These are phyloP conservation scores for Amanita polypyramis DNA, from an alignment of 768 basidiomycete species.

Conservation along the genomic window DNA sequence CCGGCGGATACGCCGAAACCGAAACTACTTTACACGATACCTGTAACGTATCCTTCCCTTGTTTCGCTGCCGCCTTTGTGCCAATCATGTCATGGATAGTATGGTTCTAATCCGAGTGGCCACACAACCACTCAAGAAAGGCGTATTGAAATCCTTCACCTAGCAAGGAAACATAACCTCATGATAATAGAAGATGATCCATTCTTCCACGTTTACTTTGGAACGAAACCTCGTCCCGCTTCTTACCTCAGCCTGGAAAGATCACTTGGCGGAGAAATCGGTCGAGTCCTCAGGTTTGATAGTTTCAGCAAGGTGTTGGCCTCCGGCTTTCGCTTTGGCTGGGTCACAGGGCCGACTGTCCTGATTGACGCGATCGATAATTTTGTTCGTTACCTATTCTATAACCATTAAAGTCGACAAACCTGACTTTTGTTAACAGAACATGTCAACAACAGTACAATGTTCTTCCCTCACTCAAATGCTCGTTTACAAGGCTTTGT, in stretches of 20 bases:
- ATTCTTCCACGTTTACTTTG: slow-evolving; percentile 68
- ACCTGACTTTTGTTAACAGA: slow-evolving; percentile 24
- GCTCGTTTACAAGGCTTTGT: slow-evolving; percentile 42
- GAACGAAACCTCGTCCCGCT: slow-evolving; percentile 43
- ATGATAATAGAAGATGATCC: slow-evolving; percentile 84
- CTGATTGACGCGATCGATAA: slow-evolving; percentile 58
- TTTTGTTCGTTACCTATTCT: slow-evolving; percentile 33
- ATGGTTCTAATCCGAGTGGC: slow-evolving; percentile 83
- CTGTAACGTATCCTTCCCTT: slow-evolving; percentile 24
- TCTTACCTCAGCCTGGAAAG: slow-evolving; percentile 75
- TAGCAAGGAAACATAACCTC: slow-evolving; percentile 63
- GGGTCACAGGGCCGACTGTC: slow-evolving; percentile 57
- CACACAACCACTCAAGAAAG: slow-evolving; percentile 60
- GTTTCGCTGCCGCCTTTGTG: neutral
- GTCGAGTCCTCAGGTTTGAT: slow-evolving; percentile 78
- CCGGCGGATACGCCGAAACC: slow-evolving; percentile 57
- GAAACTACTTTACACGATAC: slow-evolving; percentile 69
- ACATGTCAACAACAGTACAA: slow-evolving; percentile 51
- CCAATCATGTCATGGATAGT: slow-evolving; percentile 24
- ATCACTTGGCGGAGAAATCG: slow-evolving; percentile 43
- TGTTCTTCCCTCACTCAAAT: slow-evolving; percentile 48
- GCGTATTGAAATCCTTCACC: slow-evolving; percentile 52
- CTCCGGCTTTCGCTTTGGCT: slow-evolving; percentile 69
- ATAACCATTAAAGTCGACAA: neutral
- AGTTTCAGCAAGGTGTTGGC: slow-evolving; percentile 75